phyloP scores from a whole-genome alignment of 768 basidiomycete species.

The Xerocomellus dryophilus region DNA sequence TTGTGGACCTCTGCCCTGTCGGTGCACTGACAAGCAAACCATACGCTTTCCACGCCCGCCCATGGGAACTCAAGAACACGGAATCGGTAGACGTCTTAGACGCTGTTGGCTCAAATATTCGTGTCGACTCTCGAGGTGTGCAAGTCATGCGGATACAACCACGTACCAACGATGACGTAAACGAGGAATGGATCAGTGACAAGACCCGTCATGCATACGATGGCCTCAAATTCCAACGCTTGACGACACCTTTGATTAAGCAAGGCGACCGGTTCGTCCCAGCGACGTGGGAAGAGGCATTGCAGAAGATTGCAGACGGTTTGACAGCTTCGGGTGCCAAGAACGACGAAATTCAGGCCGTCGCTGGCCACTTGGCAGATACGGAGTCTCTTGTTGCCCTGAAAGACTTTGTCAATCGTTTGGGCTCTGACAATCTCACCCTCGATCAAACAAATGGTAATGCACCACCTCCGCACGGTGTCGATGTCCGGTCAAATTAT shows the following conservation, averaged over 20 bases:
- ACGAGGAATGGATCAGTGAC: constrained; percentile 99
- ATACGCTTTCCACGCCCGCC: constrained; percentile 94
- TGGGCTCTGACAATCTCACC: constrained; percentile 92
- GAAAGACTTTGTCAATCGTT: constrained; percentile 88
- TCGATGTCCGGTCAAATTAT: constrained; percentile 94
- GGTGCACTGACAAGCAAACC: constrained; percentile 98
- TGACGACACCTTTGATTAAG: constrained; percentile 89
- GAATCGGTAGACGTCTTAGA: constrained; percentile 95
- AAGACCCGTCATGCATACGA: constrained; percentile 98
- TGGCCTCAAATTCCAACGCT: constrained; percentile 90
- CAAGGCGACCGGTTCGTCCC: constrained; percentile 90
- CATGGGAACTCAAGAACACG: constrained; percentile 98
- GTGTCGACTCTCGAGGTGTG: constrained; percentile 91
- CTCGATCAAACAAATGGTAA: constrained; percentile 72
- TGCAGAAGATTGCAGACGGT: constrained; percentile 75
- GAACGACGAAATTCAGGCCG: constrained; percentile 90
- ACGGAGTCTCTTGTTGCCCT: constrained; percentile 90
- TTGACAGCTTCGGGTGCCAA: constrained; percentile 75
- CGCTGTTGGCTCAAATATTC: constrained; percentile 94
- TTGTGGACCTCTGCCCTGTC: constrained; percentile 96
- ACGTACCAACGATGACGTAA: constrained; percentile 93
- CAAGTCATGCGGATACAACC: constrained; percentile 98
- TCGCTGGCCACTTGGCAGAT: constrained; percentile 91
- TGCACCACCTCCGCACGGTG: constrained; percentile 68
- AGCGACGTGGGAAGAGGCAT: constrained; percentile 88